These are phyloP conservation scores for Debaryomyces prosopidis DNA, from an alignment of 805 yeast genomes.

Conservation along the genomic window DNA sequence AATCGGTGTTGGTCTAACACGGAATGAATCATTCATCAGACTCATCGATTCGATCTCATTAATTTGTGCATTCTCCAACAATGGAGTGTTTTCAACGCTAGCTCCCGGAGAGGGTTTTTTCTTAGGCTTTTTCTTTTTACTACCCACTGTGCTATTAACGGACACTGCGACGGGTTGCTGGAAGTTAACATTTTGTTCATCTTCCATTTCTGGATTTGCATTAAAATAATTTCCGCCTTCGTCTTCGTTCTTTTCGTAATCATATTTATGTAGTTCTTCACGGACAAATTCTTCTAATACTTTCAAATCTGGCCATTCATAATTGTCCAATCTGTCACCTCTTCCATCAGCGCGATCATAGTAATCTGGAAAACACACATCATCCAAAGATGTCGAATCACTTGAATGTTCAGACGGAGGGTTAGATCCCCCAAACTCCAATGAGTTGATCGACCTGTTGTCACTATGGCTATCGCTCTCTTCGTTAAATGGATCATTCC, in stretches of 20 bases:
- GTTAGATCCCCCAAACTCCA: constrained; percentile 54
- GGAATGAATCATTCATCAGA: constrained; percentile 43
- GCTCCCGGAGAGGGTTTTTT: background rate
- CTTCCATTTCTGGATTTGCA: background rate
- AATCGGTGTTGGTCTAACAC: constrained; percentile 72
- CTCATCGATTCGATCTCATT: constrained; percentile 32
- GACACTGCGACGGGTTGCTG: constrained; percentile 30
- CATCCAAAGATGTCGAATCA: constrained; percentile 77
- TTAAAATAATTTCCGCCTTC: background rate
- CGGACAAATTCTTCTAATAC: constrained; percentile 75
- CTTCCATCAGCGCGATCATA: constrained; percentile 26
- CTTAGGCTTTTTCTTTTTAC: background rate
- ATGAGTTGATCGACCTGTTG: constrained; percentile 21
- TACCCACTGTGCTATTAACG: background rate
- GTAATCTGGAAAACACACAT: constrained; percentile 88
- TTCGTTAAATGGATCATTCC: constrained; percentile 12
- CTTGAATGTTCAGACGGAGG: constrained; percentile 63
- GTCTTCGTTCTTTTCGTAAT: background rate
- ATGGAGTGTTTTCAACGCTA: constrained; percentile 31
- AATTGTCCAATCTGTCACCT: constrained; percentile 21
- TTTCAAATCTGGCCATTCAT: constrained; percentile 80
- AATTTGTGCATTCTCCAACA: constrained; percentile 27
- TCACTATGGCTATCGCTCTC: constrained; percentile 14
- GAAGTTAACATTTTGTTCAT: constrained; percentile 31
- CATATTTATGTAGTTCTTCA: constrained; percentile 54